Evolutionary conservation across 2,329 filamentous ascomycete species (phyloP).

Genomic region (Aspergillus brasiliensis): DNA sequence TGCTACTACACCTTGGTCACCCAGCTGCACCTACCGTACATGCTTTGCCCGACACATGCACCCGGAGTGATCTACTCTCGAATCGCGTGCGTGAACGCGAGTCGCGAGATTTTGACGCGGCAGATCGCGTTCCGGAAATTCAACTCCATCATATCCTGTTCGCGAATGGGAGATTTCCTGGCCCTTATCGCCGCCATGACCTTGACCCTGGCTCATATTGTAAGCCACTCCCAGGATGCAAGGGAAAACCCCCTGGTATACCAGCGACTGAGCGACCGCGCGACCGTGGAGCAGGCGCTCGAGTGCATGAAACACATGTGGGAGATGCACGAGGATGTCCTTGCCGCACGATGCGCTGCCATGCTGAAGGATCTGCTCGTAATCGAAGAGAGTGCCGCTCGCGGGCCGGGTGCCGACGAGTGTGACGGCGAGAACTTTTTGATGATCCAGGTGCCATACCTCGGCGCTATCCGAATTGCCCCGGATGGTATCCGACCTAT

Average conservation of each 20-base stretch:
- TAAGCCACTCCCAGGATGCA: slow-evolving; percentile 16
- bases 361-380: slow-evolving; percentile 22
- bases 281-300: slow-evolving; percentile 41
- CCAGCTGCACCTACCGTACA: slow-evolving; percentile 58
- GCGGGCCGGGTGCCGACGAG: background rate
- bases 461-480: slow-evolving; percentile 42
- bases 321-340: slow-evolving; percentile 30
- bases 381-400: slow-evolving; percentile 18
- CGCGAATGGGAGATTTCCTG: slow-evolving; percentile 30
- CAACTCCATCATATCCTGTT: slow-evolving; percentile 23
- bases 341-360: slow-evolving; percentile 29
- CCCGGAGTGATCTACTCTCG: slow-evolving; percentile 57
- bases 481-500: slow-evolving; percentile 43
- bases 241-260: slow-evolving; percentile 31
- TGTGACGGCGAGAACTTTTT: no score
- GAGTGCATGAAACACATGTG: slow-evolving; percentile 38
- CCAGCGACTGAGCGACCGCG: slow-evolving; percentile 45
- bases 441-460: no score
- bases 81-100: slow-evolving; percentile 54
- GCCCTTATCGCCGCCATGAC: slow-evolving; percentile 29
- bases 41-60: slow-evolving; percentile 44
- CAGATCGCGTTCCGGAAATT: slow-evolving; percentile 52
- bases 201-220: slow-evolving; percentile 29
- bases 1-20: slow-evolving; percentile 55
- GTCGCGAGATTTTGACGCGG: slow-evolving; percentile 53